Base-by-base conservation (phyloP, 805 yeast species). In the Phaffomyces opuntiae region DNA sequence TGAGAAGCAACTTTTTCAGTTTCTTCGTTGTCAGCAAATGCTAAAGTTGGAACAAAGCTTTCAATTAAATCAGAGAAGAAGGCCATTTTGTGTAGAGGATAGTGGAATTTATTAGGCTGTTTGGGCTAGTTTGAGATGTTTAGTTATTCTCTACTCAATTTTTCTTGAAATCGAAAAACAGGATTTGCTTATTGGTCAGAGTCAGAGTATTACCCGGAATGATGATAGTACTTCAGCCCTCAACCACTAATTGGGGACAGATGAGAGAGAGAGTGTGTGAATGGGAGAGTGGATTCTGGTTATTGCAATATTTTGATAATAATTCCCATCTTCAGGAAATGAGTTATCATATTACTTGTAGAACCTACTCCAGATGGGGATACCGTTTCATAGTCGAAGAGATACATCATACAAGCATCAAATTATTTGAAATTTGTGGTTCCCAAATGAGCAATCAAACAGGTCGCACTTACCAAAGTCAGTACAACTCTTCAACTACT, bases 21-120 rank as follows among this genome's bases (percentile, higher is more conserved):
- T 36, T 51, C 54, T 40, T 53, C 51, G 36, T 40, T 38, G 5
- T 86, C 96, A 58, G 96, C 96, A 68, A 76, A 80, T 38, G 95
- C 95, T 51, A 75, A 74, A 55, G 84, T 75, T 63, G 96, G 95
- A 55, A 80, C 72, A 54, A 86, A 73, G 47, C 83, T 74, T 65
- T 87, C 95, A 68, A 85, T 80, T 63, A 88, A 35, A 33, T 43
- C 49, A 14, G 51, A n/a, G 5, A 52, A 36, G 44, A 52, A 44
- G 16, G 55, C 46, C 55, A 52, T 52, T 29, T 40, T 39, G 19
- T 11, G n/a, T 13, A 27, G 27, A 11, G 8, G 9, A 14, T 4
- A 4, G 4, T 21, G n/a, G 12, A 29, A 25, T 8, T 40, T 24
- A 33, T 34, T 19, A 24, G 33, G 19, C 17, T 33, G 5, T 11